Percentiles rank a stretch among this genome's conserved stretches.
phyloP scores from a whole-genome alignment of 164 flowering plant species.

The Vitis labrusca region DNA sequence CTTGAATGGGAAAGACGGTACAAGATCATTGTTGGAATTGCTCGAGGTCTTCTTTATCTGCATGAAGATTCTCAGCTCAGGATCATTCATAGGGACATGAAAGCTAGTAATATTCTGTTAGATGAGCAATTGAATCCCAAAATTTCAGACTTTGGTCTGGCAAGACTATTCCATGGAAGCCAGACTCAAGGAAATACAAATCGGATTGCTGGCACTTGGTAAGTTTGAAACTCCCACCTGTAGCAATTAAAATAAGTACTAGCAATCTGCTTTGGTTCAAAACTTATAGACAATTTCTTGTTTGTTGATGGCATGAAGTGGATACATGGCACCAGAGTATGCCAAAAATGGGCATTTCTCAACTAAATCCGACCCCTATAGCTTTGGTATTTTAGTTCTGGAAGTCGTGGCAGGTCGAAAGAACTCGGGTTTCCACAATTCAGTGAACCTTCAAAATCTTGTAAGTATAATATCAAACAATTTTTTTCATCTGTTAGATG shows the following conservation, averaged over 20 bases:
- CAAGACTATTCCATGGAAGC: conserved; percentile 14
- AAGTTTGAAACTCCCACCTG: neutral
- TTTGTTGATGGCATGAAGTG: conserved; percentile 12
- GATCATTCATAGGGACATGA: conserved; percentile 16
- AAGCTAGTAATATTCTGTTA: conserved; percentile 20
- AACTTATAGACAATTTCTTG: neutral
- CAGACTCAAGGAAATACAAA: conserved; percentile 22
- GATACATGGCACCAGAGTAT: conserved; percentile 24
- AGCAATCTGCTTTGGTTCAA: too few species aligned
- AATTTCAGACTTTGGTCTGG: conserved; percentile 22
- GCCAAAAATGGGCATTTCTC: conserved; percentile 16
- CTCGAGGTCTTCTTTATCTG: conserved; percentile 20
- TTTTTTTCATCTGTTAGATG: too few species aligned
- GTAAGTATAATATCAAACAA: conserved; percentile 1
- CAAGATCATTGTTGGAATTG: conserved; percentile 23
- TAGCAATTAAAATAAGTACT: too few species aligned
- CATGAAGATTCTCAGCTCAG: conserved; percentile 25
- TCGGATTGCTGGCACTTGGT: conserved; percentile 21
- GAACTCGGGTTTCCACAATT: conserved; percentile 5
- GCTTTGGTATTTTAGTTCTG: conserved; percentile 18
- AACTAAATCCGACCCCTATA: conserved; percentile 17
- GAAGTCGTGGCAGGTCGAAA: conserved; percentile 17
- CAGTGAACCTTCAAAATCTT: conserved; percentile 12
- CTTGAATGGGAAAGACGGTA: conserved; percentile 18
- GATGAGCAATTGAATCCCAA: conserved; percentile 19